These are phyloP conservation scores for Magnolia kwangsiensis DNA, from an alignment of 164 flowering plant genomes.

Conservation along the genomic window DNA sequence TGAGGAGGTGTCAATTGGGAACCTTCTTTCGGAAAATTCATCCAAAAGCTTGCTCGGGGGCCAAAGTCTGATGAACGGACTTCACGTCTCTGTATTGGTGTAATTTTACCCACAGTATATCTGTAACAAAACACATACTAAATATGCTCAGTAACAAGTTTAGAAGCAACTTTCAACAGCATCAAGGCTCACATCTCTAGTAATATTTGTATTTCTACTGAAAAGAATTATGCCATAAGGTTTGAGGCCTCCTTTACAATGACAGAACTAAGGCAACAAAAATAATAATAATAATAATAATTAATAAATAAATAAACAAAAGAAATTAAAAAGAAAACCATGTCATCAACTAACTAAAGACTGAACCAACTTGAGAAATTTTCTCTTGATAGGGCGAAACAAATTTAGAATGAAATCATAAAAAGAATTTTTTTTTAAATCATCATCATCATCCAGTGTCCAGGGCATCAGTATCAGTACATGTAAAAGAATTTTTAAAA, in stretches of 20 bases:
- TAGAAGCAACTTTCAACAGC: background rate
- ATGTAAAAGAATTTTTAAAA: background rate
- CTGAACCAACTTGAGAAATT: background rate
- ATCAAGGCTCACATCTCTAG: background rate
- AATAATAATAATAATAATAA: too few species aligned
- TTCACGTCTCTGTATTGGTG: slow-evolving; percentile 93
- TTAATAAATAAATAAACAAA: too few species aligned
- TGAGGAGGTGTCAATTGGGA: slow-evolving; percentile 91
- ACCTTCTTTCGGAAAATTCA: slow-evolving; percentile 90
- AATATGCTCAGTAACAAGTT: background rate
- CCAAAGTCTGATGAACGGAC: slow-evolving; percentile 90
- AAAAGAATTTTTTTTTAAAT: too few species aligned
- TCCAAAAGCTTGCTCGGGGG: slow-evolving; percentile 95
- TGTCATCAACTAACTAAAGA: background rate
- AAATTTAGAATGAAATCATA: too few species aligned
- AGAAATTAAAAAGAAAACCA: background rate
- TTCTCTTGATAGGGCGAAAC: background rate
- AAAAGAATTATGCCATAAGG: background rate
- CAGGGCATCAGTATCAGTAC: too few species aligned
- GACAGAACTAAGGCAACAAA: too few species aligned
- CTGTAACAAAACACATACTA: slow-evolving; percentile 28
- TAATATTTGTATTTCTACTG: background rate
- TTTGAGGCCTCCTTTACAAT: background rate
- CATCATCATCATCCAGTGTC: too few species aligned
- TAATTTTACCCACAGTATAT: slow-evolving; percentile 96